A percentile compares a stretch with the other conserved stretches of the same genome.
phyloP scores from a whole-genome alignment of 768 basidiomycete genomes.

The Piloderma croceum region DNA sequence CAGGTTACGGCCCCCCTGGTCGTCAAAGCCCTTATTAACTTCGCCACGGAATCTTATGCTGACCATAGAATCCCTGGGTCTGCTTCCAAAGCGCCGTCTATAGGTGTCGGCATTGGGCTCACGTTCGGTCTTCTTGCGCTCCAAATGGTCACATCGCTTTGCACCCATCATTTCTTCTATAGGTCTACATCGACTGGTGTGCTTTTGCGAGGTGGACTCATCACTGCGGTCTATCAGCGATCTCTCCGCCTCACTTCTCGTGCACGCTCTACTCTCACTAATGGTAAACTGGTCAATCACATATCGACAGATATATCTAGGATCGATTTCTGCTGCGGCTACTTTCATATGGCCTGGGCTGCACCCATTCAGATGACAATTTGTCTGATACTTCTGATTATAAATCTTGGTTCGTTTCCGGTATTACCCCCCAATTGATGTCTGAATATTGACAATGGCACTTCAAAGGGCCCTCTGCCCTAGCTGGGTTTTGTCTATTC shows the following conservation, averaged over 20 bases:
- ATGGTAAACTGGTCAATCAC: constrained; percentile 88
- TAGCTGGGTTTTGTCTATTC: constrained; percentile 58
- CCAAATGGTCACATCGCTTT: constrained; percentile 61
- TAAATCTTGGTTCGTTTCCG: constrained; percentile 64
- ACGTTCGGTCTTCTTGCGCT: constrained; percentile 64
- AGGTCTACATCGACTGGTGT: constrained; percentile 70
- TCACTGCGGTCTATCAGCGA: constrained; percentile 79
- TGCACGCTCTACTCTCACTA: constrained; percentile 73
- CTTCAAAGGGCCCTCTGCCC: constrained; percentile 34
- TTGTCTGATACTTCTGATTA: constrained; percentile 66
- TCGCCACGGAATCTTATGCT: constrained; percentile 33
- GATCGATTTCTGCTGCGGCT: constrained; percentile 81
- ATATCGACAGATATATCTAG: constrained; percentile 90
- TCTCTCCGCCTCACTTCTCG: constrained; percentile 73
- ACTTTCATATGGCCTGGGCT: constrained; percentile 78
- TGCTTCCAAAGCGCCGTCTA: constrained; percentile 28
- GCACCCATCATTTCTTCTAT: constrained; percentile 82
- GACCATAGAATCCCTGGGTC: background rate
- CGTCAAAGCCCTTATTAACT: constrained; percentile 27
- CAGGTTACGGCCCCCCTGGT: constrained; percentile 73
- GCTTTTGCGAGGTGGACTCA: constrained; percentile 76
- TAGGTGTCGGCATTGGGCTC: constrained; percentile 67
- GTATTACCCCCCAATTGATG: no score
- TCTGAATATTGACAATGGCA: constrained; percentile 9
- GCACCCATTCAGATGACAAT: constrained; percentile 73